Base-by-base conservation (phyloP, 1,284 basidiomycete genomes). In the Ustilago hordei region DNA sequence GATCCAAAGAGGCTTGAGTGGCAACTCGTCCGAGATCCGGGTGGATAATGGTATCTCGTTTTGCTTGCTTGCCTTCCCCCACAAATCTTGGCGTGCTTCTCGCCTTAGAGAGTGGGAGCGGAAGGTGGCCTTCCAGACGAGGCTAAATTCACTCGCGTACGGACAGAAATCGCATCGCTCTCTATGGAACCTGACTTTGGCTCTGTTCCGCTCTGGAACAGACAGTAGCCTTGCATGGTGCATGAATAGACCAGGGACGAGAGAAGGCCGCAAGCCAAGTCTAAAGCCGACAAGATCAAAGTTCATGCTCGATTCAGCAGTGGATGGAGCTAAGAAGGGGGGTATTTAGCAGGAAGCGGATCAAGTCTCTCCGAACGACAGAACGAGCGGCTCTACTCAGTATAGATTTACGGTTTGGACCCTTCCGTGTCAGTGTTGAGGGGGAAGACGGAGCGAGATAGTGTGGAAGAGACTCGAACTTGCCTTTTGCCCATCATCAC, bases 221-320 rank as follows among this genome's bases (percentile, higher is more conserved):
- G 5, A 15, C 48, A 45, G 43, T 48, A 32, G 43, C 32, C 43
- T 23, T 43, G 56, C 56, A 47, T n/a, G 32, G 55, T 31, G 55
- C 55, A 47, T 57, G 55, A 57, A 57, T 57, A 32, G 55, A 41
- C 39, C 34, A 47, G 55, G 55, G 55, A 57, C 56, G 6, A 48
- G 32, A 47, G 13, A 31, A 58, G 17, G 34, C n/a, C 11, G 13
- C 15, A 54, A 54, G 52, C 52, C 34, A 35, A 34, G 17, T 11
- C 43, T 45, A 45, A 45, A 19, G n/a, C 19, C 1, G 43, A 45
- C n/a, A 15, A 45, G 1, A 15, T 19, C 19, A 19, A 11, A 5
- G 2, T 19, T 19, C 43, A 45, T 8, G 28, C 48, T 50, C 28
- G 23, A 32, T 31, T 19, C n/a, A 19, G 43, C n/a, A 19, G 43